phyloP scores from a whole-genome alignment of 805 yeast species.

The Candida cerambycidarum region DNA sequence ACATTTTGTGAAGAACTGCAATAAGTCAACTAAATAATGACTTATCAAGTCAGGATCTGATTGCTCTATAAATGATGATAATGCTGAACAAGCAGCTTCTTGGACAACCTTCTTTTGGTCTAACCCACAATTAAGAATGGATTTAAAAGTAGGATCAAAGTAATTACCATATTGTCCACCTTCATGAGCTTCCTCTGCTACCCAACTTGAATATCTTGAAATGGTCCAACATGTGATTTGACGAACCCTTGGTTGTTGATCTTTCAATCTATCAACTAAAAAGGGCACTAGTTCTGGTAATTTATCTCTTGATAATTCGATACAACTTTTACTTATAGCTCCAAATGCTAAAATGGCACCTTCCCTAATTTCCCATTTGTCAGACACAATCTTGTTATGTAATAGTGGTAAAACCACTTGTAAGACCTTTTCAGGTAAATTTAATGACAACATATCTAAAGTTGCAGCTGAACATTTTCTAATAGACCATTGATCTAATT shows the following conservation, averaged over 20 bases:
- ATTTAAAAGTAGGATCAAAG: conserved; percentile 73
- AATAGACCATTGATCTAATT: conserved; percentile 80
- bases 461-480: conserved; percentile 96
- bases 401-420: conserved; percentile 70
- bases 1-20: conserved; percentile 70
- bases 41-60: conserved; percentile 62
- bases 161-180: conserved; percentile 65
- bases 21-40: conserved; percentile 63
- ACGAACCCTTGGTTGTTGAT: conserved; percentile 78
- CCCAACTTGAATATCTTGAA: conserved; percentile 82
- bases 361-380: conserved; percentile 87
- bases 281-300: conserved; percentile 83
- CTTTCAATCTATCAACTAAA: conserved; percentile 74
- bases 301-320: conserved; percentile 65
- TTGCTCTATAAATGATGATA: conserved; percentile 78
- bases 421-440: conserved; percentile 66
- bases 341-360: conserved; percentile 94
- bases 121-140: conserved; percentile 70
- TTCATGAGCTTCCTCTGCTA: conserved; percentile 63
- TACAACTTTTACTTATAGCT: conserved; percentile 88
- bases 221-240: conserved; percentile 96
- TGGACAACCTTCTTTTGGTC: conserved; percentile 93
- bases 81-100: conserved; percentile 87
- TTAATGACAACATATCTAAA: conserved; percentile 73
- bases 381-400: conserved; percentile 64